phyloP scores from a whole-genome alignment of 1,139 yeast species.

The Geotrichum citri-aurantii region DNA sequence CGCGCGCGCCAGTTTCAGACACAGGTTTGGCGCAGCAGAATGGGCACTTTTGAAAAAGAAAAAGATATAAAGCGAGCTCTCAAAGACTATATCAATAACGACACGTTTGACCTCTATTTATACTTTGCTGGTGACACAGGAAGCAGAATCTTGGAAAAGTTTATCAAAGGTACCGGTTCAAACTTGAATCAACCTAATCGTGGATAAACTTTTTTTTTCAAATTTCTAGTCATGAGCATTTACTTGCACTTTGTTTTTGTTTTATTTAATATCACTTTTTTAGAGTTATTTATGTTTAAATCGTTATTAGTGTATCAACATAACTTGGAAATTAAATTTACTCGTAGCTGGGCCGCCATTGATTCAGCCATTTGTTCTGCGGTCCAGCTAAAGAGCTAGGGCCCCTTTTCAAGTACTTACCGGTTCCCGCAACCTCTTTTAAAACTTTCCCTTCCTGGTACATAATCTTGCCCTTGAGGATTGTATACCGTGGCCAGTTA shows the following conservation, averaged over 20 bases:
- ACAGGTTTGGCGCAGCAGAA: background rate
- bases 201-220: background rate
- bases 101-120: conserved; percentile 7
- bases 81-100: background rate
- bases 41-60: background rate
- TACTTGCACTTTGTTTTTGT: too few species aligned
- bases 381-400: conserved; percentile 10
- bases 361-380: conserved; percentile 12
- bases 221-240: too few species aligned
- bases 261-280: too few species aligned
- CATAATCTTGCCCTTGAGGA: conserved; percentile 39
- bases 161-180: background rate
- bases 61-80: background rate
- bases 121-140: conserved; percentile 10
- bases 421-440: conserved; percentile 29
- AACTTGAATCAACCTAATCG: background rate
- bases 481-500: conserved; percentile 46
- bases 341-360: conserved; percentile 14
- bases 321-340: too few species aligned
- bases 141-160: conserved; percentile 3
- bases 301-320: too few species aligned
- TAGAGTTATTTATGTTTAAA: too few species aligned
- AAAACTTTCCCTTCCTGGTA: conserved; percentile 27
- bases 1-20: background rate
- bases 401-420: conserved; percentile 11